Percentiles rank a stretch among this genome's conserved stretches.
Evolutionary conservation across 495 filamentous ascomycete species (phyloP).

Genomic region (Aspergillus cristatus): DNA sequence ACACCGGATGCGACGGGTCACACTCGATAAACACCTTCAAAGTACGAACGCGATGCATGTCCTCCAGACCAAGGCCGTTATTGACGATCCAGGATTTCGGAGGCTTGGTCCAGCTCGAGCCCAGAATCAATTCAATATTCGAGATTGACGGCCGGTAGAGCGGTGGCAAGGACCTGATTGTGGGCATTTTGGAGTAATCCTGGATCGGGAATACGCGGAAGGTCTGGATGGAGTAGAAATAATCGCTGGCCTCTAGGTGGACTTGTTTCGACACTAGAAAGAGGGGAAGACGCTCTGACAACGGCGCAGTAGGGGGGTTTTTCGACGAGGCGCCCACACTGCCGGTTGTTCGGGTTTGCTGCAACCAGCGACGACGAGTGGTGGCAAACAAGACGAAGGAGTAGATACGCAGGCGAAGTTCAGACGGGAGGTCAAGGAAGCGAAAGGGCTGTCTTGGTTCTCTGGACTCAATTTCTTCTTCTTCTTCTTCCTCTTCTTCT

Average conservation of each 20-base stretch:
- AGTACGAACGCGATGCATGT: constrained; percentile 50
- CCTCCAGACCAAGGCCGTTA: constrained; percentile 51
- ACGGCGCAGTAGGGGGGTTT: constrained; percentile 46
- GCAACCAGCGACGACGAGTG: constrained; percentile 15
- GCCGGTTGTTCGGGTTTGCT: constrained; percentile 13
- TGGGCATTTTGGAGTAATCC: constrained; percentile 56
- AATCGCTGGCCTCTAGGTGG: constrained; percentile 60
- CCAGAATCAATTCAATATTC: constrained; percentile 66
- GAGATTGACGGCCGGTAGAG: constrained; percentile 57
- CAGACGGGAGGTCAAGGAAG: constrained; percentile 69
- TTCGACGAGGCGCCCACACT: constrained; percentile 70
- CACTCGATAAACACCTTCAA: constrained; percentile 71
- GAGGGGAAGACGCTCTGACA: constrained; percentile 43
- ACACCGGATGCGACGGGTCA: constrained; percentile 65
- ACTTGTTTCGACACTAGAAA: constrained; percentile 56
- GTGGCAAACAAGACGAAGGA: constrained; percentile 48
- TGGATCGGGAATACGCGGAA: constrained; percentile 71
- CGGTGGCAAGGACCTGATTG: constrained; percentile 34
- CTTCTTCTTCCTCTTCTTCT: constrained; percentile 8
- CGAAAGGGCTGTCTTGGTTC: constrained; percentile 41
- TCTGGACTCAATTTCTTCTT: constrained; percentile 3
- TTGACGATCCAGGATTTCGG: constrained; percentile 66
- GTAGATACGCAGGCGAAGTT: constrained; percentile 68
- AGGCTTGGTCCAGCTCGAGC: constrained; percentile 70
- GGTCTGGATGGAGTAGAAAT: constrained; percentile 67